Base-by-base conservation (phyloP, 2,329 filamentous ascomycete genomes). In the Nemania diffusa region DNA sequence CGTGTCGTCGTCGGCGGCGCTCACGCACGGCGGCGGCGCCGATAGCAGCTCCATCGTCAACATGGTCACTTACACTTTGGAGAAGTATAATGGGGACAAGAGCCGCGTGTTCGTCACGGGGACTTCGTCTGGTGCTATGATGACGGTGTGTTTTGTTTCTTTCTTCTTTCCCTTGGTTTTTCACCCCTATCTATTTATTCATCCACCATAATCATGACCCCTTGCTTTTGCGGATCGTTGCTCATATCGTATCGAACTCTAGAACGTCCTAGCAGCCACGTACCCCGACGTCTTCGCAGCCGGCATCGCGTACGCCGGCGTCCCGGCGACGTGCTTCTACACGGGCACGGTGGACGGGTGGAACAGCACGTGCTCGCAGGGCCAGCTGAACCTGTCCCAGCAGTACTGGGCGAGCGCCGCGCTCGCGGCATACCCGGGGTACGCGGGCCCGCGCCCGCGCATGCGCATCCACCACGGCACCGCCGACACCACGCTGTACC, bases 1-100 rank as follows among this genome's bases (percentile, higher is more conserved):
- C 64, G 84, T 85, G 5, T 81, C 80, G 15, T 83, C 80, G 32
- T 73, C 76, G 3, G 73, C 74, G 32, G 81, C 86, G 0, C 80
- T 90, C 1, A 84, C 82, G 2, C 87, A 87, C 71, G 81, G 85
- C 62, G 87, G 85, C 7, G 87, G 87, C 24, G 85, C 85, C 2
- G 85, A 90, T 75, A 85, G 82, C 56, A 83, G 84, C 48, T 81
- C 82, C 0, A 87, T 90, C 64, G 84, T 83, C 26, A 87, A 85
- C 73, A 89, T 90, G 87, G 86, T 89, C 53, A 79, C 77, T 44
- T 88, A 87, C 71, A 80, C 85, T 3, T 75, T 89, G n/a, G 69
- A 74, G 8, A 81, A 81, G 73, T 88, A 89, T 77, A 78, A 79
- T 1, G 86, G 80, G 27, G 84, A 90, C 72, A 72, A 81, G 32